Conservation (phyloP, 2,329 filamentous ascomycete genomes). For the Colletotrichum lupini region DNA sequence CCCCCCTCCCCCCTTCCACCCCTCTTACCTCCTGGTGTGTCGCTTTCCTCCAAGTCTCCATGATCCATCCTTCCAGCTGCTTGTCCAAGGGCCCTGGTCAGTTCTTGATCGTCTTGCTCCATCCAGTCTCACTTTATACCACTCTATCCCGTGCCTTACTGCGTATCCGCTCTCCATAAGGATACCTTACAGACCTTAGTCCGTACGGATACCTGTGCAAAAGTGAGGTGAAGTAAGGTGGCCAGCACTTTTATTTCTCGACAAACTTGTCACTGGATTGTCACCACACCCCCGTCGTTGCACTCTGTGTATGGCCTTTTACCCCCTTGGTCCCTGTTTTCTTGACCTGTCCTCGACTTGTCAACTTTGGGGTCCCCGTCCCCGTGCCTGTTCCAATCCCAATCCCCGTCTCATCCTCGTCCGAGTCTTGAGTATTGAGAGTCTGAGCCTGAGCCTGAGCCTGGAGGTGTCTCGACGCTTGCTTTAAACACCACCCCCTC, state of each 20-base stretch:
- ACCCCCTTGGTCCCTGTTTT: not conserved
- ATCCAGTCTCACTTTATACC: slow-evolving; percentile 15
- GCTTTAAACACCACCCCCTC: slow-evolving; percentile 33
- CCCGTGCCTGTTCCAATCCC: not conserved
- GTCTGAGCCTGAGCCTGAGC: not conserved
- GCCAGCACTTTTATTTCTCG: not conserved
- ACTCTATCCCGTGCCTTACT: too few species aligned
- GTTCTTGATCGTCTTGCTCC: slow-evolving; percentile 16
- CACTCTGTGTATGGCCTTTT: not conserved
- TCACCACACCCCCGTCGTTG: slow-evolving; percentile 22
- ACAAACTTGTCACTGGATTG: slow-evolving; percentile 32
- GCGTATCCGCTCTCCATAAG: slow-evolving; percentile 5
- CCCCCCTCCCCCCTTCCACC: not conserved
- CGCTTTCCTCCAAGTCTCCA: not conserved
- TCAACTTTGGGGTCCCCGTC: not conserved
- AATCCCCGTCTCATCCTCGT: too few species aligned
- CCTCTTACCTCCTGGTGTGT: not conserved
- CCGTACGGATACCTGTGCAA: too few species aligned
- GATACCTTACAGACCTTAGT: too few species aligned
- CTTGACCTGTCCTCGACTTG: slow-evolving; percentile 1
- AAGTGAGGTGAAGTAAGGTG: too few species aligned
- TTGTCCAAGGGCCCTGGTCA: slow-evolving; percentile 26
- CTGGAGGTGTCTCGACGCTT: slow-evolving; percentile 3
- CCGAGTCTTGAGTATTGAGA: not conserved
- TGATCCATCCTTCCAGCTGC: slow-evolving; percentile 23